Percentiles rank a stretch among this genome's conserved stretches.
Evolutionary conservation across 2,329 filamentous ascomycete genomes (phyloP).

Genomic region (Trichoderma koningiopsis): DNA sequence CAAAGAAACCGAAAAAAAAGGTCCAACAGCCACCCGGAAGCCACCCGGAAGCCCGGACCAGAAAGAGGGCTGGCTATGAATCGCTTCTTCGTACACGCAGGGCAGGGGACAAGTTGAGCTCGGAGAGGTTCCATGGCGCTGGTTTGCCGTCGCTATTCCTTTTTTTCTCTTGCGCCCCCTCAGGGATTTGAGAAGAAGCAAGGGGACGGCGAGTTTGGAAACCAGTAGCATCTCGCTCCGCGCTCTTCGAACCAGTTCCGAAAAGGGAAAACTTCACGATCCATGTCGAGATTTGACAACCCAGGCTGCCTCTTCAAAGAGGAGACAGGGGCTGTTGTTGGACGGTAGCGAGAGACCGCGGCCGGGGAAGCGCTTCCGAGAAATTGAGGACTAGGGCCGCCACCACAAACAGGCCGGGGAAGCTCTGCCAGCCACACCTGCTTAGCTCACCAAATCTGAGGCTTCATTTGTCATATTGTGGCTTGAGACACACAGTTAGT

Average conservation of each 20-base stretch:
- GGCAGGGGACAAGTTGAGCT: not conserved
- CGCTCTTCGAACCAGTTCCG: not conserved
- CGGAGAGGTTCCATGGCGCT: conserved; percentile 8
- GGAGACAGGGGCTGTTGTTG: not conserved
- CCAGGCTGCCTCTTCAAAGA: not conserved
- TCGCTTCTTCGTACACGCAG: conserved; percentile 1
- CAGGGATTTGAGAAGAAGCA: not conserved
- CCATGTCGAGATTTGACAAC: not conserved
- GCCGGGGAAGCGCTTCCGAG: conserved; percentile 20
- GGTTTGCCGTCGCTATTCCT: not conserved
- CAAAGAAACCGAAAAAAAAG: not conserved
- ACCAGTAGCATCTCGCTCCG: not conserved
- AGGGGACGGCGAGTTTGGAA: not conserved
- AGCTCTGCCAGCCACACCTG: not conserved
- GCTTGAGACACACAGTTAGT: not conserved
- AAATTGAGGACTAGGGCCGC: conserved; percentile 6
- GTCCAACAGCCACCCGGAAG: not conserved
- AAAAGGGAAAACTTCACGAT: conserved; percentile 16
- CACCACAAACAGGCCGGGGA: not conserved
- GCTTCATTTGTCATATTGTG: conserved; percentile 9
- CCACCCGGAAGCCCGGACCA: not conserved
- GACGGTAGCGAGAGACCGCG: not conserved
- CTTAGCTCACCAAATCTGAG: not conserved
- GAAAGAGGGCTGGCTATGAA: not conserved
- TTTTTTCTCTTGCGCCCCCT: not conserved